These are phyloP conservation scores for Chlamydomonas urium DNA, from an alignment of 139 green algal genomes.

Conservation along the genomic window DNA sequence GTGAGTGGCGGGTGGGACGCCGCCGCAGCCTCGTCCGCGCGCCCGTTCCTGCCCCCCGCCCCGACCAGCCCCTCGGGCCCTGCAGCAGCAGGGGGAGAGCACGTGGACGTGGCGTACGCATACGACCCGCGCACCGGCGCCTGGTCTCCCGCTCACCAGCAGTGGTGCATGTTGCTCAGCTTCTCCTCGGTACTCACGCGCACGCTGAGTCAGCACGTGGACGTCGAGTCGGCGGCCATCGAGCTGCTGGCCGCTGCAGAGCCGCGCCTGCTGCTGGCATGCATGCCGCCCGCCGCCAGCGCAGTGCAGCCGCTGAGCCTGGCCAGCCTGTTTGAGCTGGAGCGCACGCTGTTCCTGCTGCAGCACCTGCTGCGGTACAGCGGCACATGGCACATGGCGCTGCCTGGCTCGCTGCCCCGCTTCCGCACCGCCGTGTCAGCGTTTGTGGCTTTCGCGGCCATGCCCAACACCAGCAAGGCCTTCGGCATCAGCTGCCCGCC, in stretches of 20 bases:
- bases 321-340: constrained; percentile 27
- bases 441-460: constrained; percentile 33
- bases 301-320: constrained; percentile 34
- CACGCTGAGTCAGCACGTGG: constrained; percentile 30
- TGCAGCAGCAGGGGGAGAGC: constrained; percentile 5
- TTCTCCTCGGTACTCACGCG: constrained; percentile 24
- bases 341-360: constrained; percentile 41
- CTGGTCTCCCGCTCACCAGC: neutral
- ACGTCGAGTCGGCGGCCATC: constrained; percentile 17
- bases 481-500: constrained; percentile 31
- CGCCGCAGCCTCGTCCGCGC: neutral
- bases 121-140: neutral
- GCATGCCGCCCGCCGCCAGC: constrained; percentile 23
- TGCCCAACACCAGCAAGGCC: constrained; percentile 18
- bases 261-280: constrained; percentile 35
- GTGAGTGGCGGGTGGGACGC: neutral
- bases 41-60: neutral
- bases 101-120: constrained; percentile 16
- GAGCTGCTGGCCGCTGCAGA: constrained; percentile 31
- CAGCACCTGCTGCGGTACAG: constrained; percentile 17
- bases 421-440: constrained; percentile 34
- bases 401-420: constrained; percentile 29
- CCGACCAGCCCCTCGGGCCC: neutral
- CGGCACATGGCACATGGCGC: constrained; percentile 34
- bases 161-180: constrained; percentile 36